These are phyloP conservation scores for Globisporangium viniferum DNA, from an alignment of 352 stramenopile genomes.

Conservation along the genomic window DNA sequence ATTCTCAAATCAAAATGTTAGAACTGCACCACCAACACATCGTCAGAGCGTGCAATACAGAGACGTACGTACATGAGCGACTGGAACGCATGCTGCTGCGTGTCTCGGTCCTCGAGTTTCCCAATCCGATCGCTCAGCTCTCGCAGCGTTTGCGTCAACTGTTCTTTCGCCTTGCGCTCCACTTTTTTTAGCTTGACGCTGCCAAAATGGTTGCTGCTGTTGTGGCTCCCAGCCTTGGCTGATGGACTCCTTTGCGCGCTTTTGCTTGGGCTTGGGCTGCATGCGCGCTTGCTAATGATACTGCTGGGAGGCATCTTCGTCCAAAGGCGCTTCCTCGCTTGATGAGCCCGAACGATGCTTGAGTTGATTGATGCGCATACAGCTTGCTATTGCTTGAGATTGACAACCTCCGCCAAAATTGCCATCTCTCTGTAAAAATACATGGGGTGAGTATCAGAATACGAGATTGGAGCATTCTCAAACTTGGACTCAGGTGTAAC, in stretches of 20 bases:
- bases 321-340: not conserved
- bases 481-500: not conserved
- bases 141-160: constrained; percentile 26
- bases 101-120: constrained; percentile 64
- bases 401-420: not conserved
- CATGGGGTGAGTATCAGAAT: not conserved
- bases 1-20: not conserved
- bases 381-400: not conserved
- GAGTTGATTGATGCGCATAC: too few relatives aligned
- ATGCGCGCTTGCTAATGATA: not conserved
- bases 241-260: not conserved
- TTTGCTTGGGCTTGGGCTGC: not conserved
- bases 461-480: not conserved
- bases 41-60: not conserved
- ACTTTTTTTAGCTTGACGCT: constrained; percentile 41
- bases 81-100: constrained; percentile 56
- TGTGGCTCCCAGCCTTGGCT: not conserved
- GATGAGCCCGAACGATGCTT: too few relatives aligned
- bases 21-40: not conserved
- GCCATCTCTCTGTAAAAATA: not conserved
- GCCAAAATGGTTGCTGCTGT: not conserved
- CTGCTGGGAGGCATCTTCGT: not conserved
- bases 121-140: constrained; percentile 47
- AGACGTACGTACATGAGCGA: constrained; percentile 32
- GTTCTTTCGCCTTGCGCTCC: constrained; percentile 45